Base-by-base conservation (phyloP, 108 stramenopile species). In the Nitzschia palea region DNA sequence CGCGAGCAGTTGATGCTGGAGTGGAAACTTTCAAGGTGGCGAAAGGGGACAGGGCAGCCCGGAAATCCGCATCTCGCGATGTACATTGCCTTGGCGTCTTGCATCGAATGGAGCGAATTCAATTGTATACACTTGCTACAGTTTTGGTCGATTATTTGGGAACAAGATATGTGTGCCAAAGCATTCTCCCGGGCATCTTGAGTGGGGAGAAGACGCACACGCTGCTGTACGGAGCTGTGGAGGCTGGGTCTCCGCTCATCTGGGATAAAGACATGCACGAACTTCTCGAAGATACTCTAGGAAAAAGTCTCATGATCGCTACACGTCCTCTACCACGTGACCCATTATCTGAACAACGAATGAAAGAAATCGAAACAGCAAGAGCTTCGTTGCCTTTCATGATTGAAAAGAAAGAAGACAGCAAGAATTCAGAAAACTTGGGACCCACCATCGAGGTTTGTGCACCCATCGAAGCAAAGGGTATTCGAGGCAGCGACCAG, bases 391-490 rank as follows among this genome's bases (percentile, higher is more conserved):
- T 68, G 3, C 57, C 51, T 18, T 34, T 74, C 14, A 33, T 29
- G 1, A 27, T 55, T 26, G 65, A 42, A 22, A 69, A 56, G 14
- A 42, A 77, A 8, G 67, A 73, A 5, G 83, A 86, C 29, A 60
- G 69, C 33, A 66, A 82, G 27, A 76, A 51, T 17, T 65, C 74
- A 26, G 70, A 64, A 48, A 64, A 62, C 2, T 54, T 57, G 47
- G 53, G 63, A 10, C 77, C 78, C n/a, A 85, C 77, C 2, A 79
- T 85, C 20, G 45, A 80, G 10, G 50, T 91, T 0, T 89, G 86
- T 45, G 91, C 87, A 6, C 93, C 97, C 4, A 62, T 98, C 40
- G 95, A 96, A 73, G 86, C 85, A 55, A 98, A 98, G 70, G 96
- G 95, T 22, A 96, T 98, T 65, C 57, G 69, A 40, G 96, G 97